Base-by-base conservation (phyloP, 2,329 filamentous ascomycete genomes). In the Proliferodiscus dingleyae region DNA sequence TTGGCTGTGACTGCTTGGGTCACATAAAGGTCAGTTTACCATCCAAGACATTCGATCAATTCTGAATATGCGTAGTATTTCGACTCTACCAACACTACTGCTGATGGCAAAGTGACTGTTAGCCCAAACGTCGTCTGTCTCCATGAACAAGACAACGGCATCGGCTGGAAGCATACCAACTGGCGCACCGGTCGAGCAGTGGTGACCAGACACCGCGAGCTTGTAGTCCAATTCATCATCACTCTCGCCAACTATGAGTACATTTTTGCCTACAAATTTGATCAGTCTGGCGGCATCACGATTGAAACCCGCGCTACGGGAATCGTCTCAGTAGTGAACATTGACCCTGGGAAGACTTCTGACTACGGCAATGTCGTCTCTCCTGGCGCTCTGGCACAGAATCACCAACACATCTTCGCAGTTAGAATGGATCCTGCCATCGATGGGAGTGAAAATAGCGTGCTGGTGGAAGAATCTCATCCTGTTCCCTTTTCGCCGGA, bases 221-320 rank as follows among this genome's bases (percentile, higher is more conserved):
- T 86, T 2, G 80, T 86, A 0, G 63, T 86, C 2, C 82, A 86
- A 54, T 81, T 77, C 58, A 81, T 85, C 62, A 78, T 82, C 52
- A 86, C 82, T 0, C 72, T 85, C 2, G 78, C 78, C 16, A 86
- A 87, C 65, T 86, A 87, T 66, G 82, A 86, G 58, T 86, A 86
- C 58, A 73, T 85, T 32, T 77, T 85, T 47, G 73, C 75, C 2
- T 85, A 74, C 63, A 75, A 79, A 50, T 78, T 87, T 49, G 77
- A 83, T 57, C 80, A 80, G 36, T 72, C 77, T 0, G 83, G 77
- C 7, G 78, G 75, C 9, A 72, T 85, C 53, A 71, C 71, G 0
- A 67, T 82, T 46, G 81, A 86, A 60, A 75, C 74, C 0, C 72
- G 81, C 1, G 82, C 82, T 0, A 86, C 82, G 0, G 83, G 83